phyloP scores from a whole-genome alignment of 345 rosid species.

The Iberis pinnata region DNA sequence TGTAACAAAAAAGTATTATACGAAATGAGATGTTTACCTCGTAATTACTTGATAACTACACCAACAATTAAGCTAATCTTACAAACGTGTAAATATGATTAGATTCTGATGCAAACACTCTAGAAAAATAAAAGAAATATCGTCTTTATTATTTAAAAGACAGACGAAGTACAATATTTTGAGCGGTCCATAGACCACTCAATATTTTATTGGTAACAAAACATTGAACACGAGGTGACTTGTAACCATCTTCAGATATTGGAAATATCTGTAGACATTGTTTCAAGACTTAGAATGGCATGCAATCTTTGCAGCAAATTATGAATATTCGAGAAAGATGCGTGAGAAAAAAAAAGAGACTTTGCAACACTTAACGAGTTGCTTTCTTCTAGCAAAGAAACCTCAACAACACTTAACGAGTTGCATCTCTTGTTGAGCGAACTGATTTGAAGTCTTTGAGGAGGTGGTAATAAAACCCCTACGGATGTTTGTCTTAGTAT shows the following conservation, averaged over 20 bases:
- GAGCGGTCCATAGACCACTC: too few species aligned
- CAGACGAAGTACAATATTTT: too few species aligned
- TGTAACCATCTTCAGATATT: constrained; percentile 65
- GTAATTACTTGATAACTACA: too few species aligned
- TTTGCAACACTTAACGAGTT: constrained; percentile 25
- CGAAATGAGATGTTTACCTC: too few species aligned
- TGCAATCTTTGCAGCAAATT: constrained; percentile 33
- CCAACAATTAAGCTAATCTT: too few species aligned
- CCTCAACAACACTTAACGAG: not conserved
- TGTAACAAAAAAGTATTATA: too few species aligned
- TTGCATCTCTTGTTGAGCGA: constrained; percentile 34
- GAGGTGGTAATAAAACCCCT: constrained; percentile 61
- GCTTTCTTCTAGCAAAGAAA: not conserved
- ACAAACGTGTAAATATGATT: too few species aligned
- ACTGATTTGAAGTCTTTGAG: constrained; percentile 50
- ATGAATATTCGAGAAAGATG: constrained; percentile 60
- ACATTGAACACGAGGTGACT: constrained; percentile 70
- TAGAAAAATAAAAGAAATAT: too few species aligned
- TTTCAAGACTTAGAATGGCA: constrained; percentile 42
- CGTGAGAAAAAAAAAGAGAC: constrained; percentile 54
- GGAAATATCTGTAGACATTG: constrained; percentile 42
- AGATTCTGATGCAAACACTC: too few species aligned
- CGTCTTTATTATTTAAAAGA: too few species aligned
- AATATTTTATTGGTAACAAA: constrained; percentile 67
- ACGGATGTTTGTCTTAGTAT: constrained; percentile 47